These are phyloP conservation scores for Trichoderma sp. DNA, from an alignment of 2,329 filamentous ascomycete genomes.

Conservation along the genomic window DNA sequence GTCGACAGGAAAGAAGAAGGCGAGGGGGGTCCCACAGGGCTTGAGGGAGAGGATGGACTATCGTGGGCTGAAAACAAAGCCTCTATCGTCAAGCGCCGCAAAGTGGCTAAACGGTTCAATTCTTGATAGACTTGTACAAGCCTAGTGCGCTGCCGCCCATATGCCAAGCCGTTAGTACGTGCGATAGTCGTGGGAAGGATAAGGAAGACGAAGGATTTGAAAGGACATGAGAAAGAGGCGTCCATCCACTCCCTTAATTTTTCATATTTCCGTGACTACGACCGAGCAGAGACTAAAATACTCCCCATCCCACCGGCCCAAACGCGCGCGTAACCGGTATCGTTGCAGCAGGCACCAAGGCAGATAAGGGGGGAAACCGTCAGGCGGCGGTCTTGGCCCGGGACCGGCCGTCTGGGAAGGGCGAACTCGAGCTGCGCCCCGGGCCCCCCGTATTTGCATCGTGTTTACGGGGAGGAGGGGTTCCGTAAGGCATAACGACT, in stretches of 20 bases:
- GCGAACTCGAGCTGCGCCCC: neutral
- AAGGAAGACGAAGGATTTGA: too few relatives aligned
- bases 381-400: too few relatives aligned
- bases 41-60: too few relatives aligned
- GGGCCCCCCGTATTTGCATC: conserved; percentile 6
- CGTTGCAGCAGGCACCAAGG: neutral
- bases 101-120: too few relatives aligned
- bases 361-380: neutral
- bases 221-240: too few relatives aligned
- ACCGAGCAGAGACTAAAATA: neutral
- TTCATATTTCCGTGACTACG: neutral
- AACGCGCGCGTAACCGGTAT: neutral
- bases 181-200: too few relatives aligned
- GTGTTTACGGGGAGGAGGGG: neutral
- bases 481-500: neutral
- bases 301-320: neutral
- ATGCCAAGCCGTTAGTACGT: too few relatives aligned
- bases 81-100: neutral
- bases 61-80: neutral
- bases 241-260: too few relatives aligned
- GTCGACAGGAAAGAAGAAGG: too few relatives aligned
- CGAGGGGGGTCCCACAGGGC: too few relatives aligned
- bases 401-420: neutral
- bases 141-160: too few relatives aligned
- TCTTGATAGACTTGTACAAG: too few relatives aligned